Base-by-base conservation (phyloP, 2,329 filamentous ascomycete species). In the Pyricularia grisea region DNA sequence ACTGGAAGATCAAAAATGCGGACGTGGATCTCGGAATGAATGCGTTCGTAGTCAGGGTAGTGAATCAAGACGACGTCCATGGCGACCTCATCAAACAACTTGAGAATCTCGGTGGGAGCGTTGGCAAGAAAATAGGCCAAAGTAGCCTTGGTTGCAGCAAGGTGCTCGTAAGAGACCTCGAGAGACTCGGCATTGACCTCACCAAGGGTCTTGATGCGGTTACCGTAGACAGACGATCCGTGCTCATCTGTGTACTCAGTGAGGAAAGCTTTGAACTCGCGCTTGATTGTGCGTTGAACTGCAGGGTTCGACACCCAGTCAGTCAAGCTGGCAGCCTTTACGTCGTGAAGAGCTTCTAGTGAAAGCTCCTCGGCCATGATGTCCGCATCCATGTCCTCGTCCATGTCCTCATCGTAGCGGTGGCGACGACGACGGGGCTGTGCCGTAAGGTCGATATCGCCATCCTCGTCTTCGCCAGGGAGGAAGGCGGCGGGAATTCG, bases 11-110 rank as follows among this genome's bases (percentile, higher is more conserved):
- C 94, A 27, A 93, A 94, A 76, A 99, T 97, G 71, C 95, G 93
- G 69, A 99, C 94, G 77, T 99, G 95, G 68, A 99, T 97, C 79
- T 99, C 95, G 31, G 93, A 92, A 79, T 98, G 95, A 74, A 99
- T 99, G 71, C 93, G 92, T 78, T 97, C 93, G 78, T 99, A 99
- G 78, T 98, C 94, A 1, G 94, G 94, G 80, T 98, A 99, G 78
- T 98, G 93, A 68, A 98, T 88, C 27, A 98, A 87, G 5, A 96
- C 94, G 55, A 96, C 94, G 72, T 99, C 95, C 88, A 99, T 94
- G 69, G 95, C 94, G 4, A 97, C 94, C 73, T 97, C 90, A 74
- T 99, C 95, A 76, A 99, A 98, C 66, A 99, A 90, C 78, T 95
- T 95, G 71, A 99, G 86, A 76, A 98, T 92, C 79, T 97, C 94